Base-by-base conservation (phyloP, 495 filamentous ascomycete genomes). In the Penicillium angulare region DNA sequence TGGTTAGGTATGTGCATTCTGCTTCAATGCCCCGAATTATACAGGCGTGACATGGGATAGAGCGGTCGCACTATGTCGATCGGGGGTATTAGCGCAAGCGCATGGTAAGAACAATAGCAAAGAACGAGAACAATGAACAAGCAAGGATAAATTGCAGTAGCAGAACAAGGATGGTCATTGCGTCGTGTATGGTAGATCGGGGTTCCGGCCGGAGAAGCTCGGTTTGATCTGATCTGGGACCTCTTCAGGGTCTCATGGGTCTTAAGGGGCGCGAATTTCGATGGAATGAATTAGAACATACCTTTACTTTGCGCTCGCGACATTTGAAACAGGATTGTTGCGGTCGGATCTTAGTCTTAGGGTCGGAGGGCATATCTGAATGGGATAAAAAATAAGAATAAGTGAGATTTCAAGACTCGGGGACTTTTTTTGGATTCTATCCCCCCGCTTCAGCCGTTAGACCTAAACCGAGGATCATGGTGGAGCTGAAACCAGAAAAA, bases 281-380 rank as follows among this genome's bases (percentile, higher is more conserved):
- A n/a, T n/a, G n/a, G n/a, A n/a, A n/a, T n/a, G n/a, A n/a, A n/a
- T n/a, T n/a, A 15, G 79, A 79, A 0, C 81, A 24, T 55, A 68
- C 65, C 58, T 66, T 68, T 13, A 68, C 61, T 46, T 68, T 68
- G 44, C 65, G 65, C 44, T 68, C 65, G 33, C 65, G 60, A 44
- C 65, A 68, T 47, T 60, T 60, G 1, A 62, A 52, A 52, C 65
- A 68, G 2, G 65, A 68, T 26, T 68, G 65, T 29, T 66, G 65
- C 1, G 65, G 65, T 16, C 65, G 60, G 29, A 60, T 52, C 39
- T 68, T 68, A 10, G 57, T 53, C 24, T 55, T 68, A 0, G 46
- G 24, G 15, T 63, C 62, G 22, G 47, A 32, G 21, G 53, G 35
- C 47, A 60, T 63, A 38, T 15, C 38, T 34, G 29, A 16, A n/a